Percentiles rank a stretch among this genome's conserved stretches.
These are phyloP conservation scores for Penicillium frequentans DNA, from an alignment of 2,329 filamentous ascomycete species.

Conservation along the genomic window DNA sequence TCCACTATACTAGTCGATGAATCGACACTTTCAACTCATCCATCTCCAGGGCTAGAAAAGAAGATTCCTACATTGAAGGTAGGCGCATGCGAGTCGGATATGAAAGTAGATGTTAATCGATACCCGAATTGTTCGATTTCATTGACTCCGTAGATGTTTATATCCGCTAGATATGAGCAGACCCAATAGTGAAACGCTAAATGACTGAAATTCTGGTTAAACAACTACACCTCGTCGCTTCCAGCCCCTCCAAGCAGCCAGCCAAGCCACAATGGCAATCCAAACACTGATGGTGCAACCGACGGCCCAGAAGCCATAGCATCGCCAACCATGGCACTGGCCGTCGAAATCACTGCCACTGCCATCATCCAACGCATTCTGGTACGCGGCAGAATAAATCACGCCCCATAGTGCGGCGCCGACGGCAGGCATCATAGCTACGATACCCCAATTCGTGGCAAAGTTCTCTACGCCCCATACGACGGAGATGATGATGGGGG, in stretches of 20 bases:
- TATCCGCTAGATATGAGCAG: neutral
- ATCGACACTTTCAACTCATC: too few relatives aligned
- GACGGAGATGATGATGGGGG: constrained; percentile 90
- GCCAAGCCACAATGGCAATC: constrained; percentile 69
- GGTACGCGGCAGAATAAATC: constrained; percentile 66
- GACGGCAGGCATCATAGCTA: constrained; percentile 84
- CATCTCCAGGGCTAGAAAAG: too few relatives aligned
- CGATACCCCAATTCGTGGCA: constrained; percentile 95
- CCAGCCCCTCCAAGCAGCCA: constrained; percentile 88
- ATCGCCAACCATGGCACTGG: constrained; percentile 78
- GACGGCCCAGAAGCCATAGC: constrained; percentile 92
- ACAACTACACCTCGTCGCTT: constrained; percentile 71
- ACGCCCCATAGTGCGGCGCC: constrained; percentile 89
- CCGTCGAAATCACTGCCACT: constrained; percentile 40
- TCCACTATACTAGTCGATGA: too few relatives aligned
- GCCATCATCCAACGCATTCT: constrained; percentile 40
- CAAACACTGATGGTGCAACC: constrained; percentile 68
- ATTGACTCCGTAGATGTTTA: neutral
- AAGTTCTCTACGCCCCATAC: constrained; percentile 99
- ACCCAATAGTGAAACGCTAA: neutral
- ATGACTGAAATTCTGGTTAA: constrained; percentile 23
- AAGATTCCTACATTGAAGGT: neutral
- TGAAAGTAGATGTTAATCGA: neutral
- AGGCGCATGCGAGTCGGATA: neutral
- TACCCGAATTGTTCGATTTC: neutral